Conservation (phyloP, 73 alveolate species). For the Durusdinium trenchii region DNA sequence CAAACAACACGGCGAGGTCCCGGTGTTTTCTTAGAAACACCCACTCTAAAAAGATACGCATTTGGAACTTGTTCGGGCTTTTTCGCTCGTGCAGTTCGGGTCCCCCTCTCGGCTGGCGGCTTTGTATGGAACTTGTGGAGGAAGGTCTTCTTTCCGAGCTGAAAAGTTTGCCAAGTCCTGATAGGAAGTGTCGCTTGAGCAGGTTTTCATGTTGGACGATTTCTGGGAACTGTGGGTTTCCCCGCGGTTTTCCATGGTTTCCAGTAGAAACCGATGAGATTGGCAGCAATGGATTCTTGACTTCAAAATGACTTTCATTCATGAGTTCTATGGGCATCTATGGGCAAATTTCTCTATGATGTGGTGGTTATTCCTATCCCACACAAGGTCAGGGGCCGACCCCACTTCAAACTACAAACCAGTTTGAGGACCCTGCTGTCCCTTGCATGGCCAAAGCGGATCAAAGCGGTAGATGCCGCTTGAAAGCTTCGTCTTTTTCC, state of each 20-base stretch:
- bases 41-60: not conserved
- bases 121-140: conserved; percentile 73
- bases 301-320: not conserved
- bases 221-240: not conserved
- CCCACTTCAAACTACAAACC: too few species aligned
- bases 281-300: not conserved
- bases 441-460: too few species aligned
- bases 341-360: not conserved
- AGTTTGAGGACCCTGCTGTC: too few species aligned
- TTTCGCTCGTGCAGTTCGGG: too few species aligned
- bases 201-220: not conserved
- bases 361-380: too few species aligned
- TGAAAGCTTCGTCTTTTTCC: too few species aligned
- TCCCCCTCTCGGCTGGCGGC: not conserved
- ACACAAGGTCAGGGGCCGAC: too few species aligned
- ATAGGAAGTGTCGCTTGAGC: not conserved
- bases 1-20: not conserved
- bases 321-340: not conserved
- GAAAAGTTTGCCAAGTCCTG: conserved; percentile 66
- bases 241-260: not conserved
- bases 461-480: too few species aligned
- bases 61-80: not conserved
- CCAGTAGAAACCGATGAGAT: not conserved
- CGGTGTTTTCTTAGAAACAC: too few species aligned
- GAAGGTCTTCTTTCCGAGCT: conserved; percentile 79